A percentile compares a stretch with the other conserved stretches of the same genome.
Conservation (phyloP, 2,329 filamentous ascomycete genomes). For the Colletotrichum chrysophilum region DNA sequence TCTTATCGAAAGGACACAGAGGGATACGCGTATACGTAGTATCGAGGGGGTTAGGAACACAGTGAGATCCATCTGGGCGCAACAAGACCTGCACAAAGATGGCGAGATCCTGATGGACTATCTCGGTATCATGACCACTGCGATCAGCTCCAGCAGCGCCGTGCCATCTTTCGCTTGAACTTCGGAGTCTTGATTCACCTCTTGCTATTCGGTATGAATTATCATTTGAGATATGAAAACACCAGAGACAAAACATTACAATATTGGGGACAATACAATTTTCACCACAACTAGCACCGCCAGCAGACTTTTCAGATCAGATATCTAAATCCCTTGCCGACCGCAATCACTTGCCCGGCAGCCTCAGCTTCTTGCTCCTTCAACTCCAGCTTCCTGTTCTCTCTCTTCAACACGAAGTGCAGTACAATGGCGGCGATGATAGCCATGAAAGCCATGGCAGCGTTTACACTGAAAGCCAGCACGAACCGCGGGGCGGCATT, state of each 20-base stretch:
- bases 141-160: not conserved
- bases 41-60: conserved; percentile 25
- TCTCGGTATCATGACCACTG: conserved; percentile 26
- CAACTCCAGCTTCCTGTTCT: conserved; percentile 26
- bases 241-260: fast-evolving
- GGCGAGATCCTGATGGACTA: conserved; percentile 34
- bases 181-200: not conserved
- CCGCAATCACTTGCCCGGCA: not conserved
- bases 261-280: fast-evolving
- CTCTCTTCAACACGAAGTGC: conserved; percentile 24
- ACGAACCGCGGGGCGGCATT: conserved; percentile 27
- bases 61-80: conserved; percentile 36
- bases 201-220: fast-evolving
- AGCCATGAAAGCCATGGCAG: conserved; percentile 27
- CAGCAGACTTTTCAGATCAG: not conserved
- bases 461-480: conserved; percentile 29
- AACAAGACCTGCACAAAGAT: conserved; percentile 37
- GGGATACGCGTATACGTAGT: conserved; percentile 25
- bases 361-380: conserved; percentile 23
- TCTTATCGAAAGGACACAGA: conserved; percentile 31
- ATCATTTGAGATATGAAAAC: not conserved
- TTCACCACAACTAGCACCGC: fast-evolving
- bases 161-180: not conserved
- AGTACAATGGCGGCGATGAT: conserved; percentile 25
- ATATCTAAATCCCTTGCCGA: conserved; percentile 23